Conservation (phyloP, 2,329 filamentous ascomycete genomes). For the Trichophyton mentagrophytes region DNA sequence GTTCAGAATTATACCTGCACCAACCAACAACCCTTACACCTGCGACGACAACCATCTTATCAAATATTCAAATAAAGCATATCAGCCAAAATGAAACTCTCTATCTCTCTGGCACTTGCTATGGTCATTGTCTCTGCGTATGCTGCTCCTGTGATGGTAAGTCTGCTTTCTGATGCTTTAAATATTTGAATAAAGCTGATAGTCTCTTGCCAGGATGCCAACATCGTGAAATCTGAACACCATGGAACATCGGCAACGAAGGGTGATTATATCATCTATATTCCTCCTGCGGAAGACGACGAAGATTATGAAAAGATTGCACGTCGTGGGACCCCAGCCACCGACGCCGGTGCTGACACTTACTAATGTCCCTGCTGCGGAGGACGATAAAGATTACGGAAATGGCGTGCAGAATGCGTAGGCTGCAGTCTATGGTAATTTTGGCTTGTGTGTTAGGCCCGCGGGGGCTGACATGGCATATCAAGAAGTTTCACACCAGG, state of each 20-base stretch:
- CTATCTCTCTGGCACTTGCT: not conserved
- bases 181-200: not conserved
- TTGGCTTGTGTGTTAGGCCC: too few species aligned
- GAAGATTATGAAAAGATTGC: not conserved
- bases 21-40: not conserved
- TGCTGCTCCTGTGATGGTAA: not conserved
- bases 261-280: too few species aligned
- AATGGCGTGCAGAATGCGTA: too few species aligned
- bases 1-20: not conserved
- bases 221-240: not conserved
- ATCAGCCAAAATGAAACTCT: not conserved
- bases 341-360: too few species aligned
- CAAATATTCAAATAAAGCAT: not conserved
- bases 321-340: too few species aligned
- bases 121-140: not conserved
- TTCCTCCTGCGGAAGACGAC: not conserved
- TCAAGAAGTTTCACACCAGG: too few species aligned
- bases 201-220: not conserved
- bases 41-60: not conserved
- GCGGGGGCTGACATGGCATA: too few species aligned
- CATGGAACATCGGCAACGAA: too few species aligned
- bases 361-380: too few species aligned
- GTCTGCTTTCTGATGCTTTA: not conserved
- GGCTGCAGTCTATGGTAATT: too few species aligned
- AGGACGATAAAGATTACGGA: too few species aligned